Evolutionary conservation across 78 protist genomes (phyloP).

Genomic region (Dictyostelium capitatum): DNA sequence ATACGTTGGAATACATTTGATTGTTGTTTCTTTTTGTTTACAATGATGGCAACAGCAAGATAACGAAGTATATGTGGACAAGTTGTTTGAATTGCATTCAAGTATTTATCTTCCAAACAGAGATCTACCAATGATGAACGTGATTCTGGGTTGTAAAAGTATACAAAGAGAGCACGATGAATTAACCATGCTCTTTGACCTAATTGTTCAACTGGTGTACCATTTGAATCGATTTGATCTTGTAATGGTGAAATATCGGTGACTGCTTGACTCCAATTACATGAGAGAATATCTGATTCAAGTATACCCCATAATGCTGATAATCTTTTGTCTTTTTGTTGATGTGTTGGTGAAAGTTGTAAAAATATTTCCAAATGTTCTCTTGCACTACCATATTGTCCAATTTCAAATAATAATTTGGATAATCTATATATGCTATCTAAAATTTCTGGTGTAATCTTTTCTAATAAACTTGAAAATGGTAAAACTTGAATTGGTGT

Average conservation of each 20-base stretch:
- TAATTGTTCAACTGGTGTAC: constrained; percentile 84
- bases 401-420: constrained; percentile 48
- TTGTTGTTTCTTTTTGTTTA: constrained; percentile 79
- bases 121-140: constrained; percentile 87
- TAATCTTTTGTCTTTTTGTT: constrained; percentile 22
- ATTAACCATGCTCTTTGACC: constrained; percentile 95
- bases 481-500: constrained; percentile 19
- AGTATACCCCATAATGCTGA: constrained; percentile 95
- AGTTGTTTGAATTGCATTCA: constrained; percentile 91
- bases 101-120: constrained; percentile 82
- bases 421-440: constrained; percentile 55
- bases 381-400: constrained; percentile 60
- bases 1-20: constrained; percentile 32
- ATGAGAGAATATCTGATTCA: constrained; percentile 90
- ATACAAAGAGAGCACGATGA: constrained; percentile 93
- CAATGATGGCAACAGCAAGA: constrained; percentile 90
- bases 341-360: constrained; percentile 39
- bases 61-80: constrained; percentile 94
- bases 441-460: constrained; percentile 50
- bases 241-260: constrained; percentile 72
- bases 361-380: constrained; percentile 54
- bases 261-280: constrained; percentile 87
- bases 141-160: constrained; percentile 87
- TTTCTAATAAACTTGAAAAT: constrained; percentile 34
- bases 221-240: constrained; percentile 81